Base-by-base conservation (phyloP, 352 stramenopile genomes). In the Globisporangium acanthophoron region DNA sequence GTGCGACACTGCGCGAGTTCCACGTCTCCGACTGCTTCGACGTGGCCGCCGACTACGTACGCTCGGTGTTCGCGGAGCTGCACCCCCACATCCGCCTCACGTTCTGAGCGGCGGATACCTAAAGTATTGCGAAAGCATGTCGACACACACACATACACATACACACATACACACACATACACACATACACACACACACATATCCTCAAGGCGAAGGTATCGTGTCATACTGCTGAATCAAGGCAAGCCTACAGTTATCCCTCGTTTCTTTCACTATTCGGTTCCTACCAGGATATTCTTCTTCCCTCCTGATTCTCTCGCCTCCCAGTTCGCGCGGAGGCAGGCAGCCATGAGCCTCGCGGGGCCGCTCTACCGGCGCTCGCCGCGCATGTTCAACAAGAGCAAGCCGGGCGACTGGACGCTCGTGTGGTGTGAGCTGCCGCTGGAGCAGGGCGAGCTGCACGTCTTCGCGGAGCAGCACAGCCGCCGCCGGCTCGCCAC, bases 401-500 rank as follows among this genome's bases (percentile, higher is more conserved):
- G 68, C 62, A 87, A 87, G 59, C 70, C 78, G 4, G 83, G 79
- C 15, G 80, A 91, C 55, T 94, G 85, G 85, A 87, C 71, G 37
- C 65, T 85, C 27, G 85, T 92, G 29, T 94, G 79, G 80, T 92
- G 85, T 56, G 70, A 90, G 57, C 68, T 94, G 56, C 53, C 50
- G 29, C 59, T 87, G 33, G 74, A 83, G 40, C 69, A 90, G 58
- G 85, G 82, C 43, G 80, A 89, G 66, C 72, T 94, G 54, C 39
- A 82, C 13, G 77, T 93, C 52, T 87, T 75, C 41, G 66, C 85
- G 52, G 81, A 93, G 27, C 73, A 71, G 18, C 69, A 76, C 47
- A 69, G 74, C 35, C 78, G 78, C 37, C 80, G 76, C 44, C 49
- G 50, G 18, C 68, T 92, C 47, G 59, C 74, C 16, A 74, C 69